A percentile compares a stretch with the other conserved stretches of the same genome.
Conservation (phyloP, 345 rosid genomes). For the Crucihimalaya himalaica region DNA sequence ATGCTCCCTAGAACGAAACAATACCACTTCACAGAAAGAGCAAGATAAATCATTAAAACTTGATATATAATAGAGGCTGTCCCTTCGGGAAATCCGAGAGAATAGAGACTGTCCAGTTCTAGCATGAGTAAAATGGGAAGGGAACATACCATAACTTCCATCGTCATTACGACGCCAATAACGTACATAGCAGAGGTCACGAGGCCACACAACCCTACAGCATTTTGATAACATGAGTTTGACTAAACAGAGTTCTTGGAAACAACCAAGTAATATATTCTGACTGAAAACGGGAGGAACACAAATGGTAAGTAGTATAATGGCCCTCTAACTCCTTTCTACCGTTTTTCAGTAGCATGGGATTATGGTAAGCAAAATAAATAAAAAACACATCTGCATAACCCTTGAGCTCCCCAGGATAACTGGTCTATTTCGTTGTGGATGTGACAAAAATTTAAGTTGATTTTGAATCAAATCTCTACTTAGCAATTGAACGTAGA, state of each 20-base stretch:
- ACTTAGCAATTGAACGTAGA: not conserved
- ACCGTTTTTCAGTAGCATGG: not conserved
- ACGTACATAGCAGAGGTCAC: conserved; percentile 98
- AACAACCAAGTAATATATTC: conserved; percentile 13
- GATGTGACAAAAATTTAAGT: not conserved
- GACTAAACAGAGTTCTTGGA: conserved; percentile 5
- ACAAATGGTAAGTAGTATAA: conserved; percentile 4
- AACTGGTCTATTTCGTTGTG: not conserved
- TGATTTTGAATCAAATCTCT: not conserved
- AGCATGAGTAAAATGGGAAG: conserved; percentile 12
- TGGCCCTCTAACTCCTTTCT: not conserved
- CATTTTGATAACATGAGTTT: conserved; percentile 13
- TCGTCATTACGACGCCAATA: conserved; percentile 99
- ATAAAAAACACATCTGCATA: not conserved
- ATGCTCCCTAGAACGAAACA: conserved; percentile 98
- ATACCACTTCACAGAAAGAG: conserved; percentile 68
- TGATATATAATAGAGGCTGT: conserved; percentile 8
- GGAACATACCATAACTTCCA: conserved; percentile 87
- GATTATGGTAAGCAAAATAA: not conserved
- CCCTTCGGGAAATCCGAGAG: not conserved
- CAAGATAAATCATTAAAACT: conserved; percentile 24
- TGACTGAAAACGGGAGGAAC: not conserved
- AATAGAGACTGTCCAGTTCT: conserved; percentile 3
- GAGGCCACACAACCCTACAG: conserved; percentile 97
- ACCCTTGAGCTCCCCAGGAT: not conserved